phyloP scores from a whole-genome alignment of 2,329 filamentous ascomycete genomes.

The Pyrenochaeta sp. region DNA sequence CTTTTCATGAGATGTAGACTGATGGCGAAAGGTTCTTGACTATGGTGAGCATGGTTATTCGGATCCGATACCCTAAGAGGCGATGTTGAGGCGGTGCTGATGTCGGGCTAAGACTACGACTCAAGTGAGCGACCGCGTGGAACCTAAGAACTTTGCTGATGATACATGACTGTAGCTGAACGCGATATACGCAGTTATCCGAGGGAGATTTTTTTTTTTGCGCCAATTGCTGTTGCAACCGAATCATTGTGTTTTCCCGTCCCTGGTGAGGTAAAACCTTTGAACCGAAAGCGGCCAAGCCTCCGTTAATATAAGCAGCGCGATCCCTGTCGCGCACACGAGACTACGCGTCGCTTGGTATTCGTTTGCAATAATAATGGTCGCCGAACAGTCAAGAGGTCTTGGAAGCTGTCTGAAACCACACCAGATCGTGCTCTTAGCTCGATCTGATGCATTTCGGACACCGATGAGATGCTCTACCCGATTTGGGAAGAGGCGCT shows the following conservation, averaged over 20 bases:
- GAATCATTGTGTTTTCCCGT: background rate
- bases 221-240: background rate
- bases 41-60: background rate
- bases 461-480: background rate
- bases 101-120: background rate
- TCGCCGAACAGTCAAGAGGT: background rate
- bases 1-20: background rate
- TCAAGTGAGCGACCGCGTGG: background rate
- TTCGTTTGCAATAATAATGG: no score
- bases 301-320: background rate
- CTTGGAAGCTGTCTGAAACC: background rate
- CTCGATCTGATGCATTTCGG: background rate
- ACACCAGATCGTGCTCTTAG: background rate
- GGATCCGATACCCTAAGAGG: conserved; percentile 1
- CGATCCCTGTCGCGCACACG: background rate
- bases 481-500: background rate
- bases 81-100: background rate
- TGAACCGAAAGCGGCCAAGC: background rate
- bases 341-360: no score
- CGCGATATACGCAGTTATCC: background rate
- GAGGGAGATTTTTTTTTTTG: background rate
- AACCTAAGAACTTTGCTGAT: background rate
- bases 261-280: background rate
- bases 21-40: background rate
- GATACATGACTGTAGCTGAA: background rate